These are phyloP conservation scores for Ligustrum vulgare DNA, from an alignment of 257 asterid species.

Conservation along the genomic window DNA sequence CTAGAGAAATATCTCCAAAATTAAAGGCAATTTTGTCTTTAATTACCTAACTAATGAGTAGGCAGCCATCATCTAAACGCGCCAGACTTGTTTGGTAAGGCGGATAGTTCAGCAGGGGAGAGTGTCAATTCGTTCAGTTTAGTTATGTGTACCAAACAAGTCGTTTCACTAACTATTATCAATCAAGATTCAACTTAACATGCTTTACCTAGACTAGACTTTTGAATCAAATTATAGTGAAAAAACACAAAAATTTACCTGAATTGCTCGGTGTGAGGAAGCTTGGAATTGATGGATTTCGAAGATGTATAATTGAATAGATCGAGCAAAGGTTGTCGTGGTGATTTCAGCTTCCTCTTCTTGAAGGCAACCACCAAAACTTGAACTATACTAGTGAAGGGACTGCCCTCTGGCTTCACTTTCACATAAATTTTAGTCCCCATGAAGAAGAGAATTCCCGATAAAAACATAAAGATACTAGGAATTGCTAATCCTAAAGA, in stretches of 20 bases:
- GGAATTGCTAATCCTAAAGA: conserved; percentile 66
- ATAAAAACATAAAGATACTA: conserved; percentile 50
- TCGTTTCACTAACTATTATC: not conserved
- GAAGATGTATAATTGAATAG: conserved; percentile 42
- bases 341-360: conserved; percentile 55
- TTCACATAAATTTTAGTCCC: conserved; percentile 61
- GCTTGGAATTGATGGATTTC: conserved; percentile 57
- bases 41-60: not conserved
- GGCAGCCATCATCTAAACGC: not conserved
- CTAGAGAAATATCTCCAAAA: not conserved
- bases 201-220: not conserved
- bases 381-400: conserved; percentile 52
- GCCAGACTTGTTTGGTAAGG: not conserved
- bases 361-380: conserved; percentile 51
- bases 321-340: conserved; percentile 42
- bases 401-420: conserved; percentile 78
- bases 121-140: not conserved
- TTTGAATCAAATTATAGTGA: not conserved
- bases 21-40: not conserved
- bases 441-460: conserved; percentile 49
- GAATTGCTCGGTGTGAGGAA: conserved; percentile 63
- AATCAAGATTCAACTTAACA: not conserved
- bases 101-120: not conserved
- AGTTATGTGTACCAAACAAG: not conserved
- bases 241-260: conserved; percentile 35